Percentiles rank a stretch among this genome's conserved stretches.
These are phyloP conservation scores for Aspergillus novoparasiticus DNA, from an alignment of 2,329 filamentous ascomycete species.

Conservation along the genomic window DNA sequence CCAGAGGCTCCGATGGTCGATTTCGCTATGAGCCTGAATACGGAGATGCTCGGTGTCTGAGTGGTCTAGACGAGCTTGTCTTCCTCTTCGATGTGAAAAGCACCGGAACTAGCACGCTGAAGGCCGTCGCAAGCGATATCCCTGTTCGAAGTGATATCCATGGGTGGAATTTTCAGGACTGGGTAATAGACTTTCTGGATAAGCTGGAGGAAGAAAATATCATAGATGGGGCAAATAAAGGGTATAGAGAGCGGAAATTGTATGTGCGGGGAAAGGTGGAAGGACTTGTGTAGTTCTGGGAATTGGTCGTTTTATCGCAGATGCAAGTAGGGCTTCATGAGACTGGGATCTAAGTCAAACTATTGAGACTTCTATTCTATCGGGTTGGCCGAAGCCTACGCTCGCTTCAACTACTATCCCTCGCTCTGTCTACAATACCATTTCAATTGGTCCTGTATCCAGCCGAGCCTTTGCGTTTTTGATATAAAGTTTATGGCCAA, in stretches of 20 bases:
- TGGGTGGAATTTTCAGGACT: constrained; percentile 1
- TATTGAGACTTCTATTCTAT: not conserved
- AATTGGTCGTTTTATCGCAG: not conserved
- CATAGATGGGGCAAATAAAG: not conserved
- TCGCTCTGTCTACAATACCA: not conserved
- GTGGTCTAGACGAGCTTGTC: not conserved
- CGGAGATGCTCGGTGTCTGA: not conserved
- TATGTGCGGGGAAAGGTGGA: not conserved
- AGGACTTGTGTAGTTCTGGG: not conserved
- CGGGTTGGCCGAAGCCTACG: not conserved
- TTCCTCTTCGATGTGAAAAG: not conserved
- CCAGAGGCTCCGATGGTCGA: not conserved
- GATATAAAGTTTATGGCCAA: constrained; percentile 62
- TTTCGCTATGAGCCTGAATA: not conserved
- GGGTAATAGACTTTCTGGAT: not conserved
- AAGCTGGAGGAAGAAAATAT: not conserved
- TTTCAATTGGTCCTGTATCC: not conserved
- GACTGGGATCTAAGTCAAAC: not conserved
- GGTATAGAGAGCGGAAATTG: not conserved
- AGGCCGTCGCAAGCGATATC: not conserved
- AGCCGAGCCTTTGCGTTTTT: not conserved
- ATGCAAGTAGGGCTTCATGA: not conserved
- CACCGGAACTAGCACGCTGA: not conserved
- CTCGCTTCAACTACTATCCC: not conserved
- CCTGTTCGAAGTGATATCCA: not conserved